A percentile compares a stretch with the other conserved stretches of the same genome.
phyloP scores from a whole-genome alignment of 225 moss, liverwort and hornwort species.

The Pseudoscleropodium purum region DNA sequence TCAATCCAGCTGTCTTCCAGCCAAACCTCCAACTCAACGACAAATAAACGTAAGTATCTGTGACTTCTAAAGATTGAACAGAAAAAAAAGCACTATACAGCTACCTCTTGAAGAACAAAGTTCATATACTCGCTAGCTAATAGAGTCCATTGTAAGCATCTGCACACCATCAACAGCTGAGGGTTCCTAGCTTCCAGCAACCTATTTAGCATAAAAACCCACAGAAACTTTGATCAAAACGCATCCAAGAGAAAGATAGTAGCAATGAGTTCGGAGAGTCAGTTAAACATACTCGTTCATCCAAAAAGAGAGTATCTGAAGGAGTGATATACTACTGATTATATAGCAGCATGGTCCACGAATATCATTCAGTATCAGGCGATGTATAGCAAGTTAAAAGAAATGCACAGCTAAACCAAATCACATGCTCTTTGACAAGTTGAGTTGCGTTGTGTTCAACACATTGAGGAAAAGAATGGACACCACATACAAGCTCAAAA shows the following conservation, averaged over 20 bases:
- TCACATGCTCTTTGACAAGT: not conserved
- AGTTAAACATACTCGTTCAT: not conserved
- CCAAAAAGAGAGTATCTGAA: not conserved
- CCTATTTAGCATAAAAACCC: slow-evolving; percentile 7
- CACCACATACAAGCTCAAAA: not conserved
- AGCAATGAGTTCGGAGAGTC: not conserved
- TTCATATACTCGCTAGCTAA: not conserved
- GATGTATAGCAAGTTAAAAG: not conserved
- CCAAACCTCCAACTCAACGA: slow-evolving; percentile 45
- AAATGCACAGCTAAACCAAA: not conserved
- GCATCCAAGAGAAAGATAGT: not conserved
- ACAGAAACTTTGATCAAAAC: not conserved
- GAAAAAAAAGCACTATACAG: slow-evolving; percentile 26
- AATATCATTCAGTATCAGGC: not conserved
- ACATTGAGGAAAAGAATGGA: not conserved
- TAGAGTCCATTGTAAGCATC: not conserved
- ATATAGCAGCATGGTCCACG: not conserved
- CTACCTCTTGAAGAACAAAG: not conserved
- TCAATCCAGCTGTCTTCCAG: slow-evolving; percentile 17
- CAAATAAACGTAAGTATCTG: slow-evolving; percentile 7
- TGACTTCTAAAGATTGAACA: slow-evolving; percentile 18
- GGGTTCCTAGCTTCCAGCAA: slow-evolving; percentile 29
- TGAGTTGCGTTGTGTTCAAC: not conserved
- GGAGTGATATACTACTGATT: not conserved
- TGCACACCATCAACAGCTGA: slow-evolving; percentile 14